These are phyloP conservation scores for Melocanna baccifera DNA, from an alignment of 176 grass and related monocot species.

Conservation along the genomic window DNA sequence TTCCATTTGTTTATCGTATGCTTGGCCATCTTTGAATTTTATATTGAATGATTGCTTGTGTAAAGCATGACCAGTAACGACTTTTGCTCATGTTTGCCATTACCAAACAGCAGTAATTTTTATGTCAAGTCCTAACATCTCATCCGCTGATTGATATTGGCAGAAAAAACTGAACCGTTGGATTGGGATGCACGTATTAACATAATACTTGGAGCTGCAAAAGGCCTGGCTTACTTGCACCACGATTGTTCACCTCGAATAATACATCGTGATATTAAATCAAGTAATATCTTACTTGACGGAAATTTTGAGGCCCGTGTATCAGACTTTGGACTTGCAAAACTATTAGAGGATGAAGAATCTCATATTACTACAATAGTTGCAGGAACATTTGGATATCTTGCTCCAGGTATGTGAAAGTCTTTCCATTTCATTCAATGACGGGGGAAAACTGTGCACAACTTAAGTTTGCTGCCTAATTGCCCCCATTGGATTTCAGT, in stretches of 20 bases:
- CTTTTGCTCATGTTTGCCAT: neutral
- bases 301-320: constrained; percentile 91
- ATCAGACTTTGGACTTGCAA: constrained; percentile 97
- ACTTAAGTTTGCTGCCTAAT: neutral
- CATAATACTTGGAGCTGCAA: constrained; percentile 92
- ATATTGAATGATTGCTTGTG: neutral
- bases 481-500: neutral
- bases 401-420: constrained; percentile 79
- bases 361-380: constrained; percentile 99
- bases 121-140: neutral
- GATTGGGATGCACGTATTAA: constrained; percentile 97
- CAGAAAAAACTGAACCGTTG: constrained; percentile 84
- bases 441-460: neutral
- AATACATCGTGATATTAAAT: constrained; percentile 99
- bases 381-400: constrained; percentile 99
- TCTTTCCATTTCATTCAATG: neutral
- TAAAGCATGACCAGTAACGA: neutral
- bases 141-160: constrained; percentile 26
- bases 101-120: constrained; percentile 1
- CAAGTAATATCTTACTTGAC: constrained; percentile 96
- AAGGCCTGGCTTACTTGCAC: constrained; percentile 90
- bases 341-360: constrained; percentile 91
- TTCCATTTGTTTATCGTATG: neutral
- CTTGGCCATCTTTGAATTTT: neutral
- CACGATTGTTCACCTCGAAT: constrained; percentile 97